A percentile compares a stretch with the other conserved stretches of the same genome.
phyloP scores from a whole-genome alignment of 2,329 filamentous ascomycete species.

The Monosporascus ibericus region DNA sequence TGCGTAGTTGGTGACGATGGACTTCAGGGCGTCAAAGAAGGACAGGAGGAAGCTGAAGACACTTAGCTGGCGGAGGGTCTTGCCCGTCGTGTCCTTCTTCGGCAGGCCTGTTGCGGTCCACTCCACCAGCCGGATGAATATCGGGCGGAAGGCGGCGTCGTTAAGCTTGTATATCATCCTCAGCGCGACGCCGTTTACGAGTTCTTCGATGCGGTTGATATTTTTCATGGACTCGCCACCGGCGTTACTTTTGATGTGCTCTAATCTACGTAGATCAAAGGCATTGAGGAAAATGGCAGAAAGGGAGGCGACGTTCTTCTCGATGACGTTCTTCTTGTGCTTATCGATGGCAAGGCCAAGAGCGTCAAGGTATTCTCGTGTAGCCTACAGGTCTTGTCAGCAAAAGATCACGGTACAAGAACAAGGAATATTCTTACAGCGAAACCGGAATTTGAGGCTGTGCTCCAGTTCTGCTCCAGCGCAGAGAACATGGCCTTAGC shows the following conservation, averaged over 20 bases:
- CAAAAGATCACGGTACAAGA: background rate
- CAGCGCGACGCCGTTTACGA: constrained; percentile 64
- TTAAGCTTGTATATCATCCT: constrained; percentile 97
- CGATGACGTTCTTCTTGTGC: constrained; percentile 71
- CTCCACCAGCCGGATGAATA: constrained; percentile 81
- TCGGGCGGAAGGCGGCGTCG: constrained; percentile 84
- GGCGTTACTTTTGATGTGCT: constrained; percentile 41
- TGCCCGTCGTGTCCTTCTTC: constrained; percentile 55
- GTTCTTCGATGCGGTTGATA: constrained; percentile 55
- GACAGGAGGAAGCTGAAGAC: constrained; percentile 74
- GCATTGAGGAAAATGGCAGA: constrained; percentile 55
- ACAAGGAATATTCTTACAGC: constrained; percentile 41
- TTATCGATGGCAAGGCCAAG: constrained; percentile 68
- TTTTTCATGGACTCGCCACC: constrained; percentile 35
- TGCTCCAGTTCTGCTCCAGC: constrained; percentile 65
- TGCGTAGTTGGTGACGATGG: constrained; percentile 88
- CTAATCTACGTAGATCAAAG: constrained; percentile 60
- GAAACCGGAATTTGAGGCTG: constrained; percentile 56
- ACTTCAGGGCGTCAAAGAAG: constrained; percentile 84
- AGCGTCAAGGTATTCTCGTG: constrained; percentile 62
- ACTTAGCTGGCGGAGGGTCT: constrained; percentile 60
- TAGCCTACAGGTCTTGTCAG: constrained; percentile 44
- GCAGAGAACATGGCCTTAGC: constrained; percentile 70
- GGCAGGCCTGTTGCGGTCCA: constrained; percentile 62
- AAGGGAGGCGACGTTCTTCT: constrained; percentile 66